phyloP scores from a whole-genome alignment of 2,329 filamentous ascomycete species.

The Juglanconis sp. region DNA sequence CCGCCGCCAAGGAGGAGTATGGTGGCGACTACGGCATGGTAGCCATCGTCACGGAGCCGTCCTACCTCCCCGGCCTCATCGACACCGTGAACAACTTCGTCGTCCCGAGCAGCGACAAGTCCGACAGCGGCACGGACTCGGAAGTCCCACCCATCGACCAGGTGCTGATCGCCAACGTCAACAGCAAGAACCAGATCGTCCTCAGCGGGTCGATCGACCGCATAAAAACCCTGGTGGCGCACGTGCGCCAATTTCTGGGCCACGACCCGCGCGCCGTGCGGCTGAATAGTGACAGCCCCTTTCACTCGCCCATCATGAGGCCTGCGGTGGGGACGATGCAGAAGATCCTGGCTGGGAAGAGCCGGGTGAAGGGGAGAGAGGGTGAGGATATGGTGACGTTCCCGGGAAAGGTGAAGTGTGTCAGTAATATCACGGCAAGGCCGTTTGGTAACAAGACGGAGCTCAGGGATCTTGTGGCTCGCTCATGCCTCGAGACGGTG shows the following conservation, averaged over 20 bases:
- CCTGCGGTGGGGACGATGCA: conserved; percentile 76
- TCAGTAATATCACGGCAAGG: conserved; percentile 81
- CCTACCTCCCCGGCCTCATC: conserved; percentile 68
- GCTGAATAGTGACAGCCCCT: conserved; percentile 83
- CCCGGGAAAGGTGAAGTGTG: conserved; percentile 63
- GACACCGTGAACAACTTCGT: conserved; percentile 75
- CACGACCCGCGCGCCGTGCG: conserved; percentile 87
- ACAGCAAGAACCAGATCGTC: conserved; percentile 94
- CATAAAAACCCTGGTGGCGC: conserved; percentile 77
- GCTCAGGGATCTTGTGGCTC: conserved; percentile 73
- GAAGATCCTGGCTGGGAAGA: conserved; percentile 59
- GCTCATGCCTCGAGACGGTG: conserved; percentile 87
- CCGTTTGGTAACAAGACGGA: conserved; percentile 73
- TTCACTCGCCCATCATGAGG: conserved; percentile 89
- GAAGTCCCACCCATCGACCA: conserved; percentile 76
- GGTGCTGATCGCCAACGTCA: conserved; percentile 89
- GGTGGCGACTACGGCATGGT: conserved; percentile 93
- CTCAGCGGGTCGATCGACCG: conserved; percentile 81
- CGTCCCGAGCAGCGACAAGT: conserved; percentile 56
- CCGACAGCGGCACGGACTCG: conserved; percentile 58
- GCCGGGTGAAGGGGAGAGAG: conserved; percentile 49
- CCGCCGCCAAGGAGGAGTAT: conserved; percentile 59
- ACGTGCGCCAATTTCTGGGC: conserved; percentile 83
- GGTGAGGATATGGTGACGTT: conserved; percentile 68
- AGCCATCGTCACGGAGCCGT: conserved; percentile 81